phyloP scores from a whole-genome alignment of 768 basidiomycete species.

The Candolleomyces efflorescens region DNA sequence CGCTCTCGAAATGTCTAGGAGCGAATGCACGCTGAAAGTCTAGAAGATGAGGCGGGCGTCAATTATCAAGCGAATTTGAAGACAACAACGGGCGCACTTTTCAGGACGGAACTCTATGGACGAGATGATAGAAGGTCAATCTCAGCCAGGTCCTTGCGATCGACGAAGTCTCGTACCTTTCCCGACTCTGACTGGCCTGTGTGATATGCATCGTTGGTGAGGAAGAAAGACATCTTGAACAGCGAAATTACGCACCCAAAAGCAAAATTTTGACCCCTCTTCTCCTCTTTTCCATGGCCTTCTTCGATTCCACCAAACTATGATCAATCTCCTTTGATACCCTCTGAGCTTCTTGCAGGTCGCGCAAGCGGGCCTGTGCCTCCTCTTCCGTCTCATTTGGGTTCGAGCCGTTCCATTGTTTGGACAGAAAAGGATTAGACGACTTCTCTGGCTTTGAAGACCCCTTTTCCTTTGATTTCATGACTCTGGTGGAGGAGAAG shows the following conservation, averaged over 20 bases:
- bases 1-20: conserved; percentile 54
- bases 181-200: conserved; percentile 60
- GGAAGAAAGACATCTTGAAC: background rate
- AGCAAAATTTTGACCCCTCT: conserved; percentile 53
- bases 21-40: conserved; percentile 69
- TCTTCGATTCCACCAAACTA: conserved; percentile 39
- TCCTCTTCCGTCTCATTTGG: conserved; percentile 31
- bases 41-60: conserved; percentile 18
- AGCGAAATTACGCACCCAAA: conserved; percentile 34
- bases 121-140: background rate
- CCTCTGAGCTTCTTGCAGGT: conserved; percentile 37
- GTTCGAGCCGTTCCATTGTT: conserved; percentile 20
- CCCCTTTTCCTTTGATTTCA: conserved; percentile 16
- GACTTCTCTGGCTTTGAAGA: conserved; percentile 2
- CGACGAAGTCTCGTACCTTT: conserved; percentile 29
- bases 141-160: no score
- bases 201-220: background rate
- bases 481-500: conserved; percentile 8
- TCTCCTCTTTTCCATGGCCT: conserved; percentile 42
- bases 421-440: conserved; percentile 25
- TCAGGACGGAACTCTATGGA: conserved; percentile 43
- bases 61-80: background rate
- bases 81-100: conserved; percentile 28
- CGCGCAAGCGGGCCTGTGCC: conserved; percentile 26
- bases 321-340: conserved; percentile 48